Evolutionary conservation across 441 rosid species (phyloP), one percentile per base, ranked within the genome.

Genomic region (Erodium moschatum): DNA sequence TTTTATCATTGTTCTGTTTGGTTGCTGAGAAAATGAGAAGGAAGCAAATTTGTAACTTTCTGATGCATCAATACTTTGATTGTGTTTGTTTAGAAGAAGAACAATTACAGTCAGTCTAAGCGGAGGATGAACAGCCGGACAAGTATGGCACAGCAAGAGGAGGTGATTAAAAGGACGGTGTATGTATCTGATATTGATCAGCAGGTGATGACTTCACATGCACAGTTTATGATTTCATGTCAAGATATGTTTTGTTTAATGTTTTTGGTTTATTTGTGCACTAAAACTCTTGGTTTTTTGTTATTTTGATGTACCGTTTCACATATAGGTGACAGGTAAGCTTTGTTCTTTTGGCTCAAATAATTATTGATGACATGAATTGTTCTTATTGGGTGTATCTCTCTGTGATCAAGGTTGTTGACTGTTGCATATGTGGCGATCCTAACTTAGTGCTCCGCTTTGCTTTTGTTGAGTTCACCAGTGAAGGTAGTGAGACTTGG

Each of bases 371-470:
- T 5, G 40, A 35, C 8, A 35, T 35, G 40, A 35, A 35, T 5
- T 35, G 40, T 60, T 60, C 64, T 60, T 60, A 18, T 60, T 19
- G 5, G 64, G 64, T 69, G 56, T 13, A 52, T 54, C 13, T 56
- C 12, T 70, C 66, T 61, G 66, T 74, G 69, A 58, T 27, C 3
- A 75, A 91, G 94, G 89, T 89, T 77, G 90, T 88, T 85, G 97
- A 94, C 75, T 91, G 98, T 72, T 97, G 98, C 67, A 88, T 94
- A 35, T 94, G 98, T 60, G 97, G 98, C 48, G 98, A 94, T 78
- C 92, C 97, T 15, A 91, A 89, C 73, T 89, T 97, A 35, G 81
- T 78, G 71, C 98, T 94, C 65, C 98, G 93, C 56, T 93, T 90
- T 69, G 96, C 96, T 46, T 89, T 89, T 68, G 73, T 90, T 54